Evolutionary conservation across 2,329 filamentous ascomycete genomes (phyloP).

Genomic region (Cytospora schulzeri): DNA sequence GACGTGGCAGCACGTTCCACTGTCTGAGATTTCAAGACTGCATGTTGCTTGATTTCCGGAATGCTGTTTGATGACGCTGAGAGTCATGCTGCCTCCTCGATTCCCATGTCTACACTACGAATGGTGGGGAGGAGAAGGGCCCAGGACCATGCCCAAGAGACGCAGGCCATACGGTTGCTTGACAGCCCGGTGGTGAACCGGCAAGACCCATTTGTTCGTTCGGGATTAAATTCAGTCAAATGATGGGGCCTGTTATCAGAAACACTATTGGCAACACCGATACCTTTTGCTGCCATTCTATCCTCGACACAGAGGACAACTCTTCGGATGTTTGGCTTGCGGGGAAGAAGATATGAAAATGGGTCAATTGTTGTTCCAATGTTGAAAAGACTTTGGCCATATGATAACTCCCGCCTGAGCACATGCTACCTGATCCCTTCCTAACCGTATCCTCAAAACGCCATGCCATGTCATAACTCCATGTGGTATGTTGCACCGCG

Average conservation of each 20-base stretch:
- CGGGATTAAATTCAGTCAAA: not conserved
- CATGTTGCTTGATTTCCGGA: not conserved
- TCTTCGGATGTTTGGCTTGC: not conserved
- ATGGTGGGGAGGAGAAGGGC: not conserved
- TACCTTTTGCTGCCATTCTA: not conserved
- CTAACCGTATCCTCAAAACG: slow-evolving; percentile 2
- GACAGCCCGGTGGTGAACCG: not conserved
- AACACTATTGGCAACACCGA: not conserved
- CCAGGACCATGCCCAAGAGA: not conserved
- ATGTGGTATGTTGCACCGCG: not conserved
- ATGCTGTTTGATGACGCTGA: not conserved
- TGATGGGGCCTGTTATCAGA: not conserved
- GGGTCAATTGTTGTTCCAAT: not conserved
- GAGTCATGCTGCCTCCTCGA: not conserved
- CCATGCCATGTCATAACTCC: slow-evolving; percentile 2
- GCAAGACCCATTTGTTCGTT: not conserved
- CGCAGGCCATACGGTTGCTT: not conserved
- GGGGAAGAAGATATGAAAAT: not conserved
- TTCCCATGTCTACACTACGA: too few relatives aligned
- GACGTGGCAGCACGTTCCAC: not conserved
- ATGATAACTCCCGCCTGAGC: not conserved
- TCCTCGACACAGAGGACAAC: not conserved
- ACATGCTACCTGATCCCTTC: slow-evolving; percentile 7
- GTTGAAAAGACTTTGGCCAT: not conserved
- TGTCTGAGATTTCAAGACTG: not conserved